Evolutionary conservation across 495 filamentous ascomycete species (phyloP), one percentile per base, ranked within the genome.

Genomic region (Penicillium pancosmium): DNA sequence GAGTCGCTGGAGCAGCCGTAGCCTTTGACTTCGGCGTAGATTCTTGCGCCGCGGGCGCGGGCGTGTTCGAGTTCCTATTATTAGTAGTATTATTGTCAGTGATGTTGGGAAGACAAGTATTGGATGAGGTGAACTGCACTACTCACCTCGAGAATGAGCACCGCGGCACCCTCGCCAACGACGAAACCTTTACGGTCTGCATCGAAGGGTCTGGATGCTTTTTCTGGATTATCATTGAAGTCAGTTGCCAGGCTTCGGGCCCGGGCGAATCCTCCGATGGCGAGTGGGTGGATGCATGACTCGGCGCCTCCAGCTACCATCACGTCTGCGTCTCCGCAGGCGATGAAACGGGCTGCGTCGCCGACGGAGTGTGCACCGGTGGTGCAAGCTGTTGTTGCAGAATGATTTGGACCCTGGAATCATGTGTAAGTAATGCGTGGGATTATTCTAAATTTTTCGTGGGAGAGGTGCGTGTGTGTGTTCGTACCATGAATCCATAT

Each of bases 301-400:
- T 98, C 94, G 9, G 92, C 84, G 12, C 92, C 93, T 31, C 94
- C 94, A 36, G 94, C 92, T 12, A 98, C 76, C 92, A 98, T 97
- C 23, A 98, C 86, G 68, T 96, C 84, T 21, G 93, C 93, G 67
- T 97, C 93, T 31, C 91, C 91, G 73, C 84, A 89, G 27, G 89
- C 85, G 62, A 98, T 96, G 67, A 97, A 92, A 10, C 93, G 86
- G 43, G 89, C 84, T 35, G 94, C 94, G 68, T 98, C 94, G 31
- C 93, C 93, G 56, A 98, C 87, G 7, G 92, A 89, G 78, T 98
- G 93, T 8, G 92, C 92, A 3, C 93, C 93, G 1, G 94, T 97
- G 0, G 94, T 97, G 64, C 94, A 98, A 49, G 94, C 94, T 21
- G 94, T 97, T 5, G 92, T 96, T 49, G 84, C 90, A 13, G 93